Evolutionary conservation across 2,329 filamentous ascomycete species (phyloP).

Genomic region (Tolypocladium guangdongense): DNA sequence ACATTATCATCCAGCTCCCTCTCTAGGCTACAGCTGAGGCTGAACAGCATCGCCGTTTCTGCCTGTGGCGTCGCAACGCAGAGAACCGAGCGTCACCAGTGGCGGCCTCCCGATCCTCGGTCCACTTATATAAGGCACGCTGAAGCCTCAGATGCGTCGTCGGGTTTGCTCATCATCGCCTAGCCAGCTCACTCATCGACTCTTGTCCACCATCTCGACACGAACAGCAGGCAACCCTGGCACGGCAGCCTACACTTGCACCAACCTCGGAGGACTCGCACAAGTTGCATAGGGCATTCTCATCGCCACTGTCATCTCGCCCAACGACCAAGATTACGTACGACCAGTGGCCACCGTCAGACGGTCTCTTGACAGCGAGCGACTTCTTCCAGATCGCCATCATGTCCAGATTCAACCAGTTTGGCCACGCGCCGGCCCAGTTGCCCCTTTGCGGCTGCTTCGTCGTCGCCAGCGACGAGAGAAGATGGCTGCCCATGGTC

Average conservation of each 20-base stretch:
- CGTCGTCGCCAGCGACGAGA: constrained; percentile 10
- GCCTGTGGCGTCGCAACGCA: neutral
- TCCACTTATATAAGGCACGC: neutral
- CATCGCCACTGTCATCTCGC: too few species aligned
- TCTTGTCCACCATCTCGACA: neutral
- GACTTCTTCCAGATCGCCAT: neutral
- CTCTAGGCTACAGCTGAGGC: neutral
- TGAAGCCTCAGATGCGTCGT: neutral
- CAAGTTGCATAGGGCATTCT: too few species aligned
- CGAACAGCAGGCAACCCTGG: neutral
- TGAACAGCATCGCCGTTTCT: neutral
- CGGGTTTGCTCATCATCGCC: too few species aligned
- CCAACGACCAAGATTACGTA: too few species aligned
- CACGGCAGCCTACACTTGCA: neutral
- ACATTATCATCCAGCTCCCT: neutral
- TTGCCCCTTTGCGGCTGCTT: constrained; percentile 23
- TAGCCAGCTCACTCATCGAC: neutral
- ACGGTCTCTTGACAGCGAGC: neutral
- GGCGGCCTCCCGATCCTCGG: neutral
- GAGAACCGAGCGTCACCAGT: neutral
- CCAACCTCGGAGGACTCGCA: too few species aligned
- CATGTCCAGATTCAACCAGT: neutral
- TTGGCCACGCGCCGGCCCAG: neutral
- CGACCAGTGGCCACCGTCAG: too few species aligned
- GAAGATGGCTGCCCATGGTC: constrained; percentile 46